Conservation (phyloP, 768 basidiomycete species). For the Lactifluus pinguis region DNA sequence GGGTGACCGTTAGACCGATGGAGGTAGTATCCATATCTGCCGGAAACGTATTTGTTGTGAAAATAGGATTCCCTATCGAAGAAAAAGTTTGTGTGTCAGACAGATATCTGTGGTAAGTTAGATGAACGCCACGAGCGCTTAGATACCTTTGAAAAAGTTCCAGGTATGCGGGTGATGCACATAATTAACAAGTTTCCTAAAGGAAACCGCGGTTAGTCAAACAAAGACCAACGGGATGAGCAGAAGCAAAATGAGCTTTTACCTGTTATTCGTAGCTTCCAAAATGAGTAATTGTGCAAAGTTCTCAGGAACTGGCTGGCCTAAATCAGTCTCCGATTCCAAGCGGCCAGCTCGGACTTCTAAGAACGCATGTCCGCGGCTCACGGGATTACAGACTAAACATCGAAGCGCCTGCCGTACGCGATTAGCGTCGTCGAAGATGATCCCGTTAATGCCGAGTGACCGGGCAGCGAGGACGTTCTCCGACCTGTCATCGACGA, state of each 20-base stretch:
- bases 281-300: constrained; percentile 52
- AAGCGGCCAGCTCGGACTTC: constrained; percentile 32
- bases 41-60: constrained; percentile 43
- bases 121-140: constrained; percentile 29
- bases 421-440: constrained; percentile 35
- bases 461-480: constrained; percentile 51
- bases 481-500: constrained; percentile 53
- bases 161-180: constrained; percentile 34
- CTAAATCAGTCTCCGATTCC: constrained; percentile 37
- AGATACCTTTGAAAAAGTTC: constrained; percentile 46
- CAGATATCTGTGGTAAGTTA: neutral
- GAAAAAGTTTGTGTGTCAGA: neutral
- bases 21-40: constrained; percentile 54
- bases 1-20: constrained; percentile 38
- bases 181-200: constrained; percentile 35
- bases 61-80: constrained; percentile 29
- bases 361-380: constrained; percentile 36
- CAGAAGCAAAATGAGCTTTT: constrained; percentile 14
- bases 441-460: constrained; percentile 45
- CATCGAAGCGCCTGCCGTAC: constrained; percentile 41
- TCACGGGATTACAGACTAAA: constrained; percentile 37
- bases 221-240: neutral
- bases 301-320: constrained; percentile 39
- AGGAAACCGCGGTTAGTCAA: neutral
- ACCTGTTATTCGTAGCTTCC: constrained; percentile 42